Evolutionary conservation across 2,329 filamentous ascomycete genomes (phyloP).

Genomic region (Chrysoporthe puriensis): DNA sequence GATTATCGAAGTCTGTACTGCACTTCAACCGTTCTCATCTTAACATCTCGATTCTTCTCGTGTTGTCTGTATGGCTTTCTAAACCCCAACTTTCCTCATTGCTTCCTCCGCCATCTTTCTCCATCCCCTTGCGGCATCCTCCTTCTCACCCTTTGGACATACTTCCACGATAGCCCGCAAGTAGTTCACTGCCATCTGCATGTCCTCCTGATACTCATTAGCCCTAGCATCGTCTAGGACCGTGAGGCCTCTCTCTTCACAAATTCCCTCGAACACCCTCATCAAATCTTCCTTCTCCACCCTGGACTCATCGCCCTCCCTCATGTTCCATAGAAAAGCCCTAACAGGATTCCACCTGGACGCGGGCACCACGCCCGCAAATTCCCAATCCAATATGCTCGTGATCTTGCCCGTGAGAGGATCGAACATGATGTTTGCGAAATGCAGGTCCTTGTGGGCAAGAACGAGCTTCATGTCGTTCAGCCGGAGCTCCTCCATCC

Average conservation of each 20-base stretch:
- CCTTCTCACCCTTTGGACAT: constrained; percentile 34
- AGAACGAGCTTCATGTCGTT: constrained; percentile 35
- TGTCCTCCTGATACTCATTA: constrained; percentile 32
- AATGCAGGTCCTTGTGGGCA: constrained; percentile 44
- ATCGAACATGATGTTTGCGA: constrained; percentile 43
- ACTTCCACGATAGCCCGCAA: constrained; percentile 38
- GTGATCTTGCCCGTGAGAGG: constrained; percentile 35
- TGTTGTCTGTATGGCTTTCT: background rate
- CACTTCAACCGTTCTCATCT: no score
- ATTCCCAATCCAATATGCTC: constrained; percentile 44
- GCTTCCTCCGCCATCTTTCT: constrained; percentile 26
- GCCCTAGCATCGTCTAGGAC: constrained; percentile 29
- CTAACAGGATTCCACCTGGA: constrained; percentile 41
- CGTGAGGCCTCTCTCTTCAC: constrained; percentile 29
- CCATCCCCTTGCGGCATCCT: constrained; percentile 26
- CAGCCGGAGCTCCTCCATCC: constrained; percentile 21
- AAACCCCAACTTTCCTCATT: constrained; percentile 28
- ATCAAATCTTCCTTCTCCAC: constrained; percentile 34
- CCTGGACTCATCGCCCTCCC: constrained; percentile 29
- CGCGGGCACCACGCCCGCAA: constrained; percentile 41
- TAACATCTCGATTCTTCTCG: no score
- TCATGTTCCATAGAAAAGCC: constrained; percentile 42
- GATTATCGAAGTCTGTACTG: no score
- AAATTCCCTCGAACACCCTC: constrained; percentile 34
- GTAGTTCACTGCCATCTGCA: constrained; percentile 37